These are phyloP conservation scores for Suillus discolor DNA, from an alignment of 768 basidiomycete genomes.

Conservation along the genomic window DNA sequence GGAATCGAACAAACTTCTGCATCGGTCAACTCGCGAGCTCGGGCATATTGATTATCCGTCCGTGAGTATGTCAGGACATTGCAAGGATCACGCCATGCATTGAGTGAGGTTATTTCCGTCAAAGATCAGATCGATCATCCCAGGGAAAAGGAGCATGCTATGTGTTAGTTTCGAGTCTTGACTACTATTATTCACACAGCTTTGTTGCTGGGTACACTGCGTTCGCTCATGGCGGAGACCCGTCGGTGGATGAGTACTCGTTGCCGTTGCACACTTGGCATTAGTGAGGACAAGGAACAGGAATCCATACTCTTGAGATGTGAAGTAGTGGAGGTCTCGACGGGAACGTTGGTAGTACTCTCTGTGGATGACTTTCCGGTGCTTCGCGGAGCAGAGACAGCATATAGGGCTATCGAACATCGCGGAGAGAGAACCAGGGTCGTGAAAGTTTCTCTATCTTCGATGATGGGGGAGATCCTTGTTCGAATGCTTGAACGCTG, in stretches of 20 bases:
- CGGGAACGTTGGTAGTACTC: constrained; percentile 8
- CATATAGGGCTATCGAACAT: constrained; percentile 28
- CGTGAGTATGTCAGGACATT: no score
- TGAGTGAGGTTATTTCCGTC: no score
- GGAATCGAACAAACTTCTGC: no score
- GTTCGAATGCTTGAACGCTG: neutral
- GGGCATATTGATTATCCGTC: no score
- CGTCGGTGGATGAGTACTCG: constrained; percentile 17
- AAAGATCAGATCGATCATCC: no score
- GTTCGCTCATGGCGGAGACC: constrained; percentile 29
- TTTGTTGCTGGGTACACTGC: constrained; percentile 58
- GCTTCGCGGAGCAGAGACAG: constrained; percentile 9
- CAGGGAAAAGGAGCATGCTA: no score
- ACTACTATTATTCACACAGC: constrained; percentile 74
- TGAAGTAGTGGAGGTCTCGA: constrained; percentile 6
- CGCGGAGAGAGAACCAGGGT: constrained; percentile 18
- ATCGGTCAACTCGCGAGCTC: no score
- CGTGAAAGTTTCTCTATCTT: constrained; percentile 1
- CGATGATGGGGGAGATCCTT: constrained; percentile 8
- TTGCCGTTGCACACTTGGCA: constrained; percentile 9
- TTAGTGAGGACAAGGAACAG: constrained; percentile 15
- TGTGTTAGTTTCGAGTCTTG: no score
- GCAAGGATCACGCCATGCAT: no score
- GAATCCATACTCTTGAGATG: constrained; percentile 12
- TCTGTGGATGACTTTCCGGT: constrained; percentile 16